Base-by-base conservation (phyloP, 257 asterid species). In the Euphrasia confusa region DNA sequence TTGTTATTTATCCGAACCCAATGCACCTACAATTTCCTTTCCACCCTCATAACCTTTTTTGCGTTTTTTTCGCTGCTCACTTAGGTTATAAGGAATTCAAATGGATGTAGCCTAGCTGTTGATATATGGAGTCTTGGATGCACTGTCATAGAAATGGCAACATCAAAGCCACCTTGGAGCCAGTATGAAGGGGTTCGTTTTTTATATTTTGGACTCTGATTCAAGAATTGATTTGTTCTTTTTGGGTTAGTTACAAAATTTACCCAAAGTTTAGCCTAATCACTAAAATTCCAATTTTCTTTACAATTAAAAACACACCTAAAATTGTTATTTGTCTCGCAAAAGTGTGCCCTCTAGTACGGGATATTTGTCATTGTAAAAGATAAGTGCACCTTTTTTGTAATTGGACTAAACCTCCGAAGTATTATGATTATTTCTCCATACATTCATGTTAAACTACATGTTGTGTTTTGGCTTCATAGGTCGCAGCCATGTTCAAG, bases 41-140 rank as follows among this genome's bases (percentile, higher is more conserved):
- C 30, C 18, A 15, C 70, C 60, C 18, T 39, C 58, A 21, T 61
- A 39, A 45, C 47, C 14, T 17, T 15, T 15, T 18, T 50, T 21
- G 24, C 24, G 24, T 21, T 37, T 37, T 37, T 37, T 37, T 37
- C 9, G 64, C 66, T 72, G 44, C 58, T 66, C 40, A 14, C 50
- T 63, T 68, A 82, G 89, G 84, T 82, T 27, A 79, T 82, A 67
- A 77, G 79, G 75, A 93, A 93, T 79, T 79, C 95, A 66, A 89
- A 70, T 77, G 99, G 99, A 59, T 83, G 90, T 74, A 81, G 85
- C 75, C 84, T 93, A 56, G 97, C 99, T 77, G 99, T 93, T 71
- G 99, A 93, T 68, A 80, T 93, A 82, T 93, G 99, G 99, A 93
- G 99, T 74, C 99, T 93, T 78, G 99, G 99, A 60, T 93, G 99